Evolutionary conservation across 2,329 filamentous ascomycete species (phyloP), one percentile per base, ranked within the genome.

Genomic region (Colletotrichum eremochloae): DNA sequence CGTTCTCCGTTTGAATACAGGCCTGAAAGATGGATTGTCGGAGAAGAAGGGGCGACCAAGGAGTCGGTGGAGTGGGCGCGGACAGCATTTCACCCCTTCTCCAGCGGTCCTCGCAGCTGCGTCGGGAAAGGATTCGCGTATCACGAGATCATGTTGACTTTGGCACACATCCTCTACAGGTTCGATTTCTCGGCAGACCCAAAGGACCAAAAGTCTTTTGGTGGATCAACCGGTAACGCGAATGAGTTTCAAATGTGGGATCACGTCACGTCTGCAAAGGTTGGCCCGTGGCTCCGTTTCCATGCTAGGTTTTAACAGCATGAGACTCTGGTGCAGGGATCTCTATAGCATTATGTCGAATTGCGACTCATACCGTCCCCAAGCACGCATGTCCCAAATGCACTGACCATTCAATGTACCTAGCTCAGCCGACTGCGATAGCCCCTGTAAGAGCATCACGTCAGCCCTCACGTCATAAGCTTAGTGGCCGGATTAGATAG

Each of bases 41-140:
- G 58, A 20, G 48, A 82, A 48, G 77, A 75, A 79, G 85, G 79
- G 77, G 84, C 86, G 0, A 86, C 82, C 14, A 85, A 87, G 67
- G 84, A 86, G 1, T 87, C 89, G 60, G 83, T 89, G 2, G 83
- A 85, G 2, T 77, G 84, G 5, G 91, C 92, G 2, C 87, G 91
- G 60, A 86, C 85, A 8, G 58, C 56, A 18, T 71, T 71, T 8
- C 52, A 48, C 3, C 68, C 68, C 3, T 71, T 71, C 14, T 71
- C 68, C 5, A 71, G 63, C 20, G 68, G 68, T 12, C 63, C 63
- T 18, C 62, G 68, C 20, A 56, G 63, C 40, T 67, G 68, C 20
- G 63, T 71, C 1, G 68, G 63, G 2, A 71, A 67, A 18, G 58
- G 63, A 2, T 67, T 71, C n/a, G 68, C 68, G 0, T 71, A 67